Evolutionary conservation across 2,329 filamentous ascomycete genomes (phyloP), one percentile per base, ranked within the genome.

Genomic region (Nannizzia gypsea): DNA sequence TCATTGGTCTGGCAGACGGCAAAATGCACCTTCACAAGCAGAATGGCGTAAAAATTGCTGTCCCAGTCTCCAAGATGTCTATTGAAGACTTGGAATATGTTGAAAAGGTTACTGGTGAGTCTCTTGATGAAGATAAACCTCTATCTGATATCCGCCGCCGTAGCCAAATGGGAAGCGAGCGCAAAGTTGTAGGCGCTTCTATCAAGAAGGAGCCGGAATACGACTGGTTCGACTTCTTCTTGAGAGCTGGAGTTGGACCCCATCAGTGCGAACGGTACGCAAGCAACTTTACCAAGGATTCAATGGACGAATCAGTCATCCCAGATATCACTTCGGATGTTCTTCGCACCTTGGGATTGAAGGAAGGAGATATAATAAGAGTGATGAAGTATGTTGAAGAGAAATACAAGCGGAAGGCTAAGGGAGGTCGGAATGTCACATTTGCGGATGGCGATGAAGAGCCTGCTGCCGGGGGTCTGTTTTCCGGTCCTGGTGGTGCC

Each of bases 161-260:
- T 65, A 79, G 70, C 60, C 65, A 63, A 64, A 63, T 61, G 28
- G 78, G 73, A 2, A 68, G 71, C 46, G 67, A 74, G 26, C 75
- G 73, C 59, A 71, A 69, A 57, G 68, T 71, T 60, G 69, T 72
- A 63, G 75, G 75, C 58, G 70, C 68, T 31, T 68, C 66, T 26
- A 64, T 70, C 42, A 68, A 68, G 59, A 68, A 69, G 61, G 60
- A 64, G 48, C 80, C 87, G 0, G 86, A 93, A 55, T 95, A 97
- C 71, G 93, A 99, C 72, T 99, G 93, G 93, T 99, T 99, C 69
- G 90, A 96, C 70, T 97, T 99, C 77, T 99, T 99, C 79, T 77
- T 99, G 44, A 85, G 86, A 64, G 95, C 90, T 71, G 92, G 95
- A 54, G 90, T 97, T 67, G 87, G 90, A 50, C 89, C 92, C 56